phyloP scores from a whole-genome alignment of 129 eudicot species.

The Cynara cardunculus region DNA sequence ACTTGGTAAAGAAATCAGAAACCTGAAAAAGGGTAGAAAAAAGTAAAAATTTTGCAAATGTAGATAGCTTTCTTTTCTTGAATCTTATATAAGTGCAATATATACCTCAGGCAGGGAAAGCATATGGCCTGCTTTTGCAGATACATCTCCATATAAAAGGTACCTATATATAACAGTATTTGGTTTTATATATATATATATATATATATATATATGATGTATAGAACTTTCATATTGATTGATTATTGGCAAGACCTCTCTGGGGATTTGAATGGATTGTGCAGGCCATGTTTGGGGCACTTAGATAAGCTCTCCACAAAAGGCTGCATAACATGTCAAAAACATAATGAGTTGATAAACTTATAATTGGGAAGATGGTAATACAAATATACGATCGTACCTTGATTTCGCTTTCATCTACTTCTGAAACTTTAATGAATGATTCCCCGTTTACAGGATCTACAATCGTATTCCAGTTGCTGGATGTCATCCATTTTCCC shows the following conservation, averaged over 20 bases:
- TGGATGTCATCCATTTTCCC: conserved; percentile 68
- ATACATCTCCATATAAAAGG: conserved; percentile 77
- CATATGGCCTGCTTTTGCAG: conserved; percentile 77
- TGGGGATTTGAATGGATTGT: conserved; percentile 86
- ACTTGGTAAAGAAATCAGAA: conserved; percentile 74
- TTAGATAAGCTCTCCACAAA: conserved; percentile 83
- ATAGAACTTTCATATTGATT: too few relatives aligned
- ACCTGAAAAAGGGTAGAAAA: conserved; percentile 39
- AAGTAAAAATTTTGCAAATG: background rate
- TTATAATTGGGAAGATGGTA: background rate
- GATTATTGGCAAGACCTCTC: conserved; percentile 54
- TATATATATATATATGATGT: too few relatives aligned
- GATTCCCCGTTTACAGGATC: conserved; percentile 93
- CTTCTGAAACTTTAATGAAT: conserved; percentile 80
- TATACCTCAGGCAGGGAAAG: conserved; percentile 78
- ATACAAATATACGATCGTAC: conserved; percentile 14
- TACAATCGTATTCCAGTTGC: conserved; percentile 64
- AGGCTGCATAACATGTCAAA: conserved; percentile 52
- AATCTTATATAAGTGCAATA: background rate
- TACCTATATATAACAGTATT: conserved; percentile 40
- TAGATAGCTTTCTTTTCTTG: background rate
- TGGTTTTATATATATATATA: background rate
- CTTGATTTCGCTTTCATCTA: conserved; percentile 63
- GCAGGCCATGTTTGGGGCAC: conserved; percentile 96
- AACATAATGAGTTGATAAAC: background rate